These are phyloP conservation scores for Sporisorium graminicola DNA, from an alignment of 1,284 basidiomycete species.

Conservation along the genomic window DNA sequence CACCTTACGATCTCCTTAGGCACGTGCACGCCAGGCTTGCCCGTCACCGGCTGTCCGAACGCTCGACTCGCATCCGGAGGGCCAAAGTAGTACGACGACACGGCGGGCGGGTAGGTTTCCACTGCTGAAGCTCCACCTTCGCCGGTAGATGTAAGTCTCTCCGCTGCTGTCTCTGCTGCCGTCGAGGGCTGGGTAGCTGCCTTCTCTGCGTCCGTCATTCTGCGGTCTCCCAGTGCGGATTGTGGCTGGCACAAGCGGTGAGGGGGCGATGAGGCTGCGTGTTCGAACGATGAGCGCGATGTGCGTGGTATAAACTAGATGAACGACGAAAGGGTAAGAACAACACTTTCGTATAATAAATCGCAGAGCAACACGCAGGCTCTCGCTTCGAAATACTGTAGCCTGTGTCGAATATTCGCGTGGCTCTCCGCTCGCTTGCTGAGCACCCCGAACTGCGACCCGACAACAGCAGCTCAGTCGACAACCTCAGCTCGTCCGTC, in stretches of 20 bases:
- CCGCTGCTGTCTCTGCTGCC: background rate
- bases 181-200: background rate
- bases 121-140: too few species aligned
- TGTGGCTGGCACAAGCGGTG: too few species aligned
- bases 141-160: background rate
- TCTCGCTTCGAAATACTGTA: too few species aligned
- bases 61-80: conserved; percentile 72
- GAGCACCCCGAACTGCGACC: too few species aligned
- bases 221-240: too few species aligned
- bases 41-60: conserved; percentile 80
- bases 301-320: too few species aligned
- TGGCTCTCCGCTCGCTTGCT: too few species aligned
- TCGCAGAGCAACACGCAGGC: too few species aligned
- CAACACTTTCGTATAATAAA: too few species aligned
- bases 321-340: too few species aligned
- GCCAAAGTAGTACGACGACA: conserved; percentile 56
- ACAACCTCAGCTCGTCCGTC: background rate
- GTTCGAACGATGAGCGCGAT: background rate
- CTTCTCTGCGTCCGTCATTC: conserved; percentile 2
- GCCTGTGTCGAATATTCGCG: too few species aligned
- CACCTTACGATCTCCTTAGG: conserved; percentile 81
- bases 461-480: background rate
- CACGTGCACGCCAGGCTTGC: conserved; percentile 82
- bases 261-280: too few species aligned
- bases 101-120: conserved; percentile 16